Base-by-base conservation (phyloP, 306 rosid species). In the Pueraria montana region DNA sequence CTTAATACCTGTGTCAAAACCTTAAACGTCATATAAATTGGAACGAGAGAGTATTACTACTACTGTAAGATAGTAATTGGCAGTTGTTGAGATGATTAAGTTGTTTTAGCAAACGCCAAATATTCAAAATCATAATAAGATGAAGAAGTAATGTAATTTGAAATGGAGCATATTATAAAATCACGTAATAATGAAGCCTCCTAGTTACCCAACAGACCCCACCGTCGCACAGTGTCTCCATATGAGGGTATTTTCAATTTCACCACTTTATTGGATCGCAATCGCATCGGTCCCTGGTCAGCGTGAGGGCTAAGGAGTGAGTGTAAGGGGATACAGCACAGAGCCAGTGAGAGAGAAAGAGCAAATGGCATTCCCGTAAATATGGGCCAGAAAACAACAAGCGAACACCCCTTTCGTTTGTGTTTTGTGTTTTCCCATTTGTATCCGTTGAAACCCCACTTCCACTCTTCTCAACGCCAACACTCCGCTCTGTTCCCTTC, bases 401-500 rank as follows among this genome's bases (percentile, higher is more conserved):
- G 79, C 49, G 23, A 53, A 34, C 79, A 58, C 82, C 42, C 8
- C 55, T 55, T 56, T 52, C 77, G 13, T 50, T 63, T 52, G 20
- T 63, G 11, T 64, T 53, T 40, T 74, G 74, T 34, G n/a, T 18
- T 74, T 62, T 70, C 24, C 4, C 48, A 24, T 61, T 84, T 86
- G 83, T 89, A 80, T 85, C 97, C 95, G 95, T 90, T 88, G 91
- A 77, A 89, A 78, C 80, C 53, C 83, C 84, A 72, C 91, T 81
- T 1, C 69, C 88, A 78, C 75, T 74, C 62, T 70, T 76, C 53
- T 38, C 46, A 14, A 73, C 32, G 13, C 59, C 32, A 77, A 38
- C 30, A 21, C 61, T 20, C n/a, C 4, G 5, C 5, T 34, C 23
- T 45, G 4, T 55, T 65, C 71, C 16, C 50, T 21, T 43, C 23